Conservation (phyloP, 2,329 filamentous ascomycete genomes). For the Clonostachys rhizophaga region DNA sequence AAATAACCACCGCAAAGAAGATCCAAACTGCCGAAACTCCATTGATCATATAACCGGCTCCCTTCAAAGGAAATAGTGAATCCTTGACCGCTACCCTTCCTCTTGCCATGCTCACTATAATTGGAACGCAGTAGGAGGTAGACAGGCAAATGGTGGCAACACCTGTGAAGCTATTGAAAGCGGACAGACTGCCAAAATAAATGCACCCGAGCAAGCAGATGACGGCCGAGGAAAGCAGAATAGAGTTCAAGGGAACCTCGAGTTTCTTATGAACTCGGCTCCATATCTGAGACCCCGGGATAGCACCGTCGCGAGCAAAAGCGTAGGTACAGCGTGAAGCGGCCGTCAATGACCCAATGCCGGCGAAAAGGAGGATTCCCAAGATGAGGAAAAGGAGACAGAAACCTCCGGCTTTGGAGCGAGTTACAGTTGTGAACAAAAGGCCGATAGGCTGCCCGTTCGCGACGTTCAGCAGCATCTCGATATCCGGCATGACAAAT, state of each 20-base stretch:
- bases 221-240: conserved; percentile 63
- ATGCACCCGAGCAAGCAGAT: conserved; percentile 71
- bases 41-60: conserved; percentile 66
- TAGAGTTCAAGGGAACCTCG: conserved; percentile 66
- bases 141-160: conserved; percentile 77
- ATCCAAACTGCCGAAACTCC: conserved; percentile 67
- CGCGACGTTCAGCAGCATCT: conserved; percentile 57
- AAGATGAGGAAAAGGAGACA: conserved; percentile 72
- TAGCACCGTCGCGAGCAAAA: conserved; percentile 71
- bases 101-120: conserved; percentile 65
- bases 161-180: conserved; percentile 76
- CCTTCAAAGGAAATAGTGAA: conserved; percentile 65
- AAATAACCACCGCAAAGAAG: conserved; percentile 62
- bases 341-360: conserved; percentile 71
- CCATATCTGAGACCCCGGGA: conserved; percentile 66
- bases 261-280: conserved; percentile 58
- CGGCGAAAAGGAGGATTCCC: conserved; percentile 73
- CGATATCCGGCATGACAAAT: conserved; percentile 68
- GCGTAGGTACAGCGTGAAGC: conserved; percentile 72
- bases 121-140: conserved; percentile 71
- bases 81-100: conserved; percentile 59
- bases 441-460: conserved; percentile 73
- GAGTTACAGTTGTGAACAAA: conserved; percentile 72
- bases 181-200: conserved; percentile 72
- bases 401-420: conserved; percentile 68